Evolutionary conservation across 371 early-diverging fungal species (phyloP), one percentile per base, ranked within the genome.

Genomic region (Circinella minor): DNA sequence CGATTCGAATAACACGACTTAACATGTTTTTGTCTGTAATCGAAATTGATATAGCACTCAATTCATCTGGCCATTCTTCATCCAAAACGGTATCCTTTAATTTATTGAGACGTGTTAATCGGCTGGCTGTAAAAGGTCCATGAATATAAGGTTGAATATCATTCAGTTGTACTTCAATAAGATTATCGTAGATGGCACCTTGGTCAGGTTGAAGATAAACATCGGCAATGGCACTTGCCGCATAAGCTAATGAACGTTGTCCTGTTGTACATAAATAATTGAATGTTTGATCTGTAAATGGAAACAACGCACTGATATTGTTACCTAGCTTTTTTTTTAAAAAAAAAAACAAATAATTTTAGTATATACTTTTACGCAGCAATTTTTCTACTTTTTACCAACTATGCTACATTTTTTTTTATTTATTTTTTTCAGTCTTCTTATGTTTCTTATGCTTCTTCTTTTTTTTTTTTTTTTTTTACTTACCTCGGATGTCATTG

Each of bases 121-220:
- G 86, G 87, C 94, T 96, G 62, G 97, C 98, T 1, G 97, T 95
- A 86, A 96, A 96, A 55, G 98, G 98, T 15, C 98, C 98, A 83
- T 96, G 96, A 77, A 98, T 90, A 79, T 94, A 93, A 34, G 98
- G 98, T 80, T 96, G 96, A 47, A 98, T 83, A 61, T 82, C 87
- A 55, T 88, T 81, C 47, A 98, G 85, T 80, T 98, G 87, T 72
- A 98, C 92, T 76, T 98, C 97, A 66, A 98, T 92, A 46, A 98
- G 82, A 78, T 95, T 85, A 74, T 98, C 98, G 74, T 97, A 98
- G 69, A 89, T 71, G 70, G 95, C 94, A 69, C 90, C 94, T 63
- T 86, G 89, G 79, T 97, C 98, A 8, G 97, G 92, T 61, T 81
- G 89, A 68, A 96, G 83, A 84, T 93, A 93, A 81, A 93, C 91